Evolutionary conservation across 2,329 filamentous ascomycete genomes (phyloP), one percentile per base, ranked within the genome.

Genomic region (Escovopsis sp.): DNA sequence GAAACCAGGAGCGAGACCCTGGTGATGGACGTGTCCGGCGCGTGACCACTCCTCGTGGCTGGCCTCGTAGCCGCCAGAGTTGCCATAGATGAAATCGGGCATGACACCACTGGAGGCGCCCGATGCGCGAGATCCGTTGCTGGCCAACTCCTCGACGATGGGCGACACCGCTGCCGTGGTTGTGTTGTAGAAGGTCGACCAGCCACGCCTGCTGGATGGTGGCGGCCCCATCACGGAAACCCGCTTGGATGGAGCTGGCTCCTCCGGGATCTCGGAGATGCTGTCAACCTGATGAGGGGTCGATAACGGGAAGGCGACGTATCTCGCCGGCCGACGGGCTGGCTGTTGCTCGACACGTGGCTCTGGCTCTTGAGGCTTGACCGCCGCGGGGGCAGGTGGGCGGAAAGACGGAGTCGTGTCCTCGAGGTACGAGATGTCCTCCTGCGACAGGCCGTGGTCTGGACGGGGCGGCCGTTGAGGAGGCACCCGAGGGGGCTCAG

Each of bases 71-170:
- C 67, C 56, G 45, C 61, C 46, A 35, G 65, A 54, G 51, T 63
- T 70, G 23, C 50, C 50, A 11, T 52, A 52, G 1, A 67, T 68
- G 11, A 38, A 40, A 15, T 74, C 70, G 1, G 80, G 79, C 51
- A 85, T 81, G 1, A 72, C 79, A 26, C 74, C 70, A 45, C 79
- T 85, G 3, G 81, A 85, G 16, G 73, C 79, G 47, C 72, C 78
- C 0, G 80, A 84, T 19, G 65, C 64, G 48, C 73, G 69, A 1
- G 74, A 73, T 36, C 65, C 60, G 4, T 66, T 60, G 17, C 66
- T 62, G 0, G 70, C 65, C 42, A 67, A 71, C 49, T 86, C 80
- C 52, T 86, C 81, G 1, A 76, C 77, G 35, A 87, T 86, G 0
- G 81, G 79, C 1, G 80, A 80, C 18, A 86, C 78, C 40, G 68